Evolutionary conservation across 495 filamentous ascomycete genomes (phyloP).

Genomic region (Xylaria castorea): DNA sequence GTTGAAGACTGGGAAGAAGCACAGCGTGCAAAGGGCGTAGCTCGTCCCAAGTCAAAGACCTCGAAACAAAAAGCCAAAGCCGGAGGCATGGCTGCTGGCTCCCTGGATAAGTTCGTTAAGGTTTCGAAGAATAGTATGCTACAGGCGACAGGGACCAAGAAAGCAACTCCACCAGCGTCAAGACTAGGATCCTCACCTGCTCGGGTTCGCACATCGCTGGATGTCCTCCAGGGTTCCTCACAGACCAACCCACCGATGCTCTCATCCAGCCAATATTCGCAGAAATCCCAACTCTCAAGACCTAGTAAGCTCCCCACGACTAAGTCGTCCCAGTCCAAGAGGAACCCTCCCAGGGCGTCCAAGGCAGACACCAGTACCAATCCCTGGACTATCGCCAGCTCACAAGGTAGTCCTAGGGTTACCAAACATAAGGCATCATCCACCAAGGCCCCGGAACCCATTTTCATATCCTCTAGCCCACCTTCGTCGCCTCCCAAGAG

Average conservation of each 20-base stretch:
- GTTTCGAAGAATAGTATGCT: conserved; percentile 43
- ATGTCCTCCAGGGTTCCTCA: conserved; percentile 9
- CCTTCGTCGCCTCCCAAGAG: conserved; percentile 36
- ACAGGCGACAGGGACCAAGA: conserved; percentile 7
- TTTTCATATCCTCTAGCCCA: conserved; percentile 55
- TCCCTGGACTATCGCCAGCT: conserved; percentile 54
- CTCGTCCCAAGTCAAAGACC: conserved; percentile 38
- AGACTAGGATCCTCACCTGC: conserved; percentile 11
- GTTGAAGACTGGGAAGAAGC: conserved; percentile 79
- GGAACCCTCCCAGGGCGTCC: conserved; percentile 30
- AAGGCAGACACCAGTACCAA: conserved; percentile 40
- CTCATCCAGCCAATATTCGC: conserved; percentile 24
- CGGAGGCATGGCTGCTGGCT: conserved; percentile 35
- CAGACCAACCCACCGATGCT: conserved; percentile 13
- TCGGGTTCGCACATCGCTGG: conserved; percentile 12
- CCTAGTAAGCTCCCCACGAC: conserved; percentile 45
- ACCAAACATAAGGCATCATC: conserved; percentile 28
- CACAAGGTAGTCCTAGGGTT: conserved; percentile 44
- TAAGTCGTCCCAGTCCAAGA: conserved; percentile 23
- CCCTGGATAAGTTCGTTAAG: conserved; percentile 48
- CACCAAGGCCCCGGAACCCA: conserved; percentile 40
- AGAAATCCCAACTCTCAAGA: conserved; percentile 35
- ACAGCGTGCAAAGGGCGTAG: conserved; percentile 53
- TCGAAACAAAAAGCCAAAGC: conserved; percentile 38
- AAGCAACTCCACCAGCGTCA: conserved; percentile 14